Conservation (phyloP, 352 stramenopile species). For the Phytopythium boreale region DNA sequence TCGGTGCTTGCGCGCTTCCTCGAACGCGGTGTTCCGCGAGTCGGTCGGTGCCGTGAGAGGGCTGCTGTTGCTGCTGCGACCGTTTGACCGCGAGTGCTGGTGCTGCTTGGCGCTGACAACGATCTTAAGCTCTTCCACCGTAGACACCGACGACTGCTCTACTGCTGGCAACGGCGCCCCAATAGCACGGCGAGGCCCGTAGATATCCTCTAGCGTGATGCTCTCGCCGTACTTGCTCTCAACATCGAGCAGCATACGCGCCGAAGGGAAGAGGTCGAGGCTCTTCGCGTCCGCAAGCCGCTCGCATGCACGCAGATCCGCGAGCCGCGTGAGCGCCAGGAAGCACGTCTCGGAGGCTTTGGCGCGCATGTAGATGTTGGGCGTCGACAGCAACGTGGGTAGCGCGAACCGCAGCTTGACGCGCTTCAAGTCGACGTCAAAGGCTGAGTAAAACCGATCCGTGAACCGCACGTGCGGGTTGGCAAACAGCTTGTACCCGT, state of each 20-base stretch:
- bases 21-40: constrained; percentile 63
- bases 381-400: constrained; percentile 50
- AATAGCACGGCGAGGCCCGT: constrained; percentile 21
- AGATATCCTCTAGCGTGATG: constrained; percentile 87
- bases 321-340: constrained; percentile 62
- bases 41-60: constrained; percentile 74
- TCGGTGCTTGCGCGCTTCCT: constrained; percentile 41
- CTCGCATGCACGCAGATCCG: constrained; percentile 55
- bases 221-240: constrained; percentile 92
- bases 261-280: constrained; percentile 74
- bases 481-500: constrained; percentile 59
- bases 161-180: neutral
- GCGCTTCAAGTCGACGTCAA: constrained; percentile 88
- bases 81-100: neutral
- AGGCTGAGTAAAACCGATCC: constrained; percentile 79
- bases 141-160: neutral
- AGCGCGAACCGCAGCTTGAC: constrained; percentile 88
- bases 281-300: constrained; percentile 55
- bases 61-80: constrained; percentile 1
- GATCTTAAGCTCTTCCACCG: constrained; percentile 8
- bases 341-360: constrained; percentile 86
- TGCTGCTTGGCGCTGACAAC: constrained; percentile 7
- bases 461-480: constrained; percentile 77
- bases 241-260: constrained; percentile 76
- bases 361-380: constrained; percentile 89